These are phyloP conservation scores for Candida nanaspora DNA, from an alignment of 805 yeast genomes.

Conservation along the genomic window DNA sequence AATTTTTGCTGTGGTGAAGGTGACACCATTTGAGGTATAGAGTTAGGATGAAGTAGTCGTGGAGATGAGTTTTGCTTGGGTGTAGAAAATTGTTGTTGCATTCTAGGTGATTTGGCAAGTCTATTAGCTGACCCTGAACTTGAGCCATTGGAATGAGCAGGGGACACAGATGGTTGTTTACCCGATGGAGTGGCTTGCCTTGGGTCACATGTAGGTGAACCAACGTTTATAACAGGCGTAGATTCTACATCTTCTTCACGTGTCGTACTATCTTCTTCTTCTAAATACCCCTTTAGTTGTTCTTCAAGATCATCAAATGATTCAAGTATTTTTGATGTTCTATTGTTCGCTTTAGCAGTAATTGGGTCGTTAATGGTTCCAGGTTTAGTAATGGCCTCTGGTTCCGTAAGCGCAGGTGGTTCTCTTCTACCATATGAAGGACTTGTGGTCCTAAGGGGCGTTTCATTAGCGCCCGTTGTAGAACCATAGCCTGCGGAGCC, in stretches of 20 bases:
- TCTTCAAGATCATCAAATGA: constrained; percentile 22
- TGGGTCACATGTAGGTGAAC: no score
- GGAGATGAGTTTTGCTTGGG: background rate
- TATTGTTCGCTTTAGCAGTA: constrained; percentile 2
- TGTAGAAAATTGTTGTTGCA: background rate
- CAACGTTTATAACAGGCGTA: no score
- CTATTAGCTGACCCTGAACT: background rate
- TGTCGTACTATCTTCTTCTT: constrained; percentile 2
- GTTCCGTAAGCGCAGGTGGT: no score
- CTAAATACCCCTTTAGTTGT: constrained; percentile 18
- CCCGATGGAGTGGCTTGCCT: no score
- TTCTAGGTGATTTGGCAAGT: no score
- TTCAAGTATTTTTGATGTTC: constrained; percentile 18
- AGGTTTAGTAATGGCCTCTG: no score
- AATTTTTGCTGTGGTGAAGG: background rate
- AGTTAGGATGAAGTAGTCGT: constrained; percentile 1
- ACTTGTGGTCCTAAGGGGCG: no score
- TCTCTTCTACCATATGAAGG: background rate
- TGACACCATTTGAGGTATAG: background rate
- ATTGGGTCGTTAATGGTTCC: no score
- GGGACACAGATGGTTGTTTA: constrained; percentile 1
- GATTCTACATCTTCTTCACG: constrained; percentile 1
- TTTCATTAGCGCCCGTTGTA: no score
- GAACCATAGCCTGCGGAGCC: no score
- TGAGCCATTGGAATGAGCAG: constrained; percentile 1